phyloP scores from a whole-genome alignment of 2,329 filamentous ascomycete genomes.

The Epichloe festucae region DNA sequence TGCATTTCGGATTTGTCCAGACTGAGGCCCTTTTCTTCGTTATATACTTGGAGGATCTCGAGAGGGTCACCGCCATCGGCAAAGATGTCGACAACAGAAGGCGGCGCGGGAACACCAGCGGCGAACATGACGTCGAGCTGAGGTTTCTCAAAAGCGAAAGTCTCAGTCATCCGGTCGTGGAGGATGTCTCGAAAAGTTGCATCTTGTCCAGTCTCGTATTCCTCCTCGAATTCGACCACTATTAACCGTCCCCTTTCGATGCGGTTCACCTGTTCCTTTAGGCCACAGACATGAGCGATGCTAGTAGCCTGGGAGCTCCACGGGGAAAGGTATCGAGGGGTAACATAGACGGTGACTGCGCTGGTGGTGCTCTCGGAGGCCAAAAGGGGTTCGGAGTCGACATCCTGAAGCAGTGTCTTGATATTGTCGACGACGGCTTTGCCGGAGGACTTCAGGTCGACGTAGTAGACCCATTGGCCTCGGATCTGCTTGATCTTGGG shows the following conservation, averaged over 20 bases:
- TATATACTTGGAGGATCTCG: constrained; percentile 67
- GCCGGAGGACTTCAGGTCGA: constrained; percentile 41
- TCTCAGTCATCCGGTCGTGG: constrained; percentile 94
- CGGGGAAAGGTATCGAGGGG: constrained; percentile 78
- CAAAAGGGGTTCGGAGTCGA: constrained; percentile 16
- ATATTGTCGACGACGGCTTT: constrained; percentile 30
- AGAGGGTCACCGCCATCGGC: constrained; percentile 51
- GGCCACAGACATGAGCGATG: constrained; percentile 82
- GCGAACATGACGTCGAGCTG: constrained; percentile 68
- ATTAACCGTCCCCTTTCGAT: constrained; percentile 81
- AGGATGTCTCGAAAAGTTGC: constrained; percentile 56
- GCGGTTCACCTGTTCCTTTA: constrained; percentile 56
- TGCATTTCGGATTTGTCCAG: constrained; percentile 83
- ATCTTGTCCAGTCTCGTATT: constrained; percentile 27
- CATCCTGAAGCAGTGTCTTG: constrained; percentile 32
- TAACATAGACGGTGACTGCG: constrained; percentile 54
- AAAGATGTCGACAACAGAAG: constrained; percentile 66
- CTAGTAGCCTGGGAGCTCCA: constrained; percentile 96
- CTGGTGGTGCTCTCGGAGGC: constrained; percentile 25
- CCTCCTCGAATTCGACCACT: constrained; percentile 47
- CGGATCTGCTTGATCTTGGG: constrained; percentile 34
- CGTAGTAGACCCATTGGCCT: constrained; percentile 53
- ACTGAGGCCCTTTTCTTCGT: constrained; percentile 70
- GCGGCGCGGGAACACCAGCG: constrained; percentile 45
- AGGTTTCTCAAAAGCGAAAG: constrained; percentile 53